Base-by-base conservation (phyloP, 2,329 filamentous ascomycete genomes). In the Onygenales sp. region DNA sequence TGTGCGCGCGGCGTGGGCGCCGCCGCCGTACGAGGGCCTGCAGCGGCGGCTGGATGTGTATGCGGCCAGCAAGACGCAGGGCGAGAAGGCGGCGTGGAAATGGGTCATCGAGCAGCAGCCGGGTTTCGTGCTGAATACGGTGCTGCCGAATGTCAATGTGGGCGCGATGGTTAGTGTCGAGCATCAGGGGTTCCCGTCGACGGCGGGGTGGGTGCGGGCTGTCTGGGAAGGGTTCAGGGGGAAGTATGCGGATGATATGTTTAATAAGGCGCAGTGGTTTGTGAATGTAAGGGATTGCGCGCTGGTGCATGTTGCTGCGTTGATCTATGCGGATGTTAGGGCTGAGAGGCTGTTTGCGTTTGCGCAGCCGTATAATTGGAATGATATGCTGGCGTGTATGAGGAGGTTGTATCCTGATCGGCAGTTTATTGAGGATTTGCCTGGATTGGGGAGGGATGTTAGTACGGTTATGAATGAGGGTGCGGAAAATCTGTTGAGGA, bases 311-410 rank as follows among this genome's bases (percentile, higher is more conserved):
- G 68, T 82, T 2, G 74, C 76, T 2, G 80, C 75, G 0, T 65
- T 78, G 7, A 66, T 80, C 0, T 66, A 78, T 21, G 66, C 70
- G 0, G 66, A 70, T 0, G 70, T 81, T 0, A 55, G 65, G 2
- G 69, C 70, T 0, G 74, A 83, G 59, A 73, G 81, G 1, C 62
- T 84, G 7, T 80, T 82, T 59, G 80, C 68, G 1, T 80, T 77
- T 51, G 78, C 75, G 0, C 66, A 70, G 1, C 71, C 70, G 0
- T 76, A 70, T 53, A 78, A 68, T 45, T 78, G 72, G 64, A 76
- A 78, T 17, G 60, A 71, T 2, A 58, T 69, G 2, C 57, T 78
- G 8, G 59, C 54, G 0, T 63, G 71, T 8, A 60, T 75, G 42
- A 62, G 68, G 32, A 66, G 69, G 43, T 32, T 70, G 2, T 68